Percentiles rank a stretch among this genome's conserved stretches.
These are phyloP conservation scores for bread wheat (Triticum aestivum) DNA, from an alignment of 176 grass and related monocot genomes.

Conservation along the genomic window IWGSC_CS_RefSeq_v2.1 NC_057809.1:468002841-468003340, in stretches of 20 bases:
- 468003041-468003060: constrained; percentile 38
- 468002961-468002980: constrained; percentile 1
- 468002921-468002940: neutral
- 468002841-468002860: constrained; percentile 53
- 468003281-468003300: constrained; percentile 79
- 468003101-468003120: constrained; percentile 29
- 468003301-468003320: constrained; percentile 70
- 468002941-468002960: neutral
- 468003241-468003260: constrained; percentile 60
- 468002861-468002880: constrained; percentile 41
- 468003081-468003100: constrained; percentile 19
- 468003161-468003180: neutral
- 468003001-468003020: neutral
- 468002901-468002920: constrained; percentile 2
- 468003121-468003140: neutral
- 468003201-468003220: constrained; percentile 61
- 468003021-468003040: constrained; percentile 20
- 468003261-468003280: constrained; percentile 68
- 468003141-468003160: neutral
- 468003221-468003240: constrained; percentile 72
- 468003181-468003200: constrained; percentile 52
- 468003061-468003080: constrained; percentile 20
- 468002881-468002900: constrained; percentile 38
- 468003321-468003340: constrained; percentile 74
- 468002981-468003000: neutral